Evolutionary conservation across 2,329 filamentous ascomycete genomes (phyloP).

Genomic region (Cyclaneusma minus): DNA sequence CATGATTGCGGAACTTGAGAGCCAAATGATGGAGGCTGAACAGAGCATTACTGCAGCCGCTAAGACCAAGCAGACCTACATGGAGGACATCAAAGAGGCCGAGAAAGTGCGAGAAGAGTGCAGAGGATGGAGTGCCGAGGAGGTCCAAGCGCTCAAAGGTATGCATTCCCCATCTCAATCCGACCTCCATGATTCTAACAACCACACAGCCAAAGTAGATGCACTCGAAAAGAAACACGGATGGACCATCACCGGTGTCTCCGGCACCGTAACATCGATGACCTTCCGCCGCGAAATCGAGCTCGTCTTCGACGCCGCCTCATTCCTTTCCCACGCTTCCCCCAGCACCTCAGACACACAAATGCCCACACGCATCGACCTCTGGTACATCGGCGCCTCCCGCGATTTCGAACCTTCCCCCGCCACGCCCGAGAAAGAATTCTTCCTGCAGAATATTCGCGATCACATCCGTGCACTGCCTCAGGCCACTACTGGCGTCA

Average conservation of each 20-base stretch:
- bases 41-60: conserved; percentile 43
- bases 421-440: conserved; percentile 51
- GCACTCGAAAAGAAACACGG: conserved; percentile 49
- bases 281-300: conserved; percentile 58
- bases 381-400: conserved; percentile 52
- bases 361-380: conserved; percentile 37
- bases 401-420: conserved; percentile 36
- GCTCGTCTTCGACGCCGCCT: conserved; percentile 51
- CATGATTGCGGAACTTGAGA: conserved; percentile 49
- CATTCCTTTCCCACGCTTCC: conserved; percentile 31
- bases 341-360: conserved; percentile 4
- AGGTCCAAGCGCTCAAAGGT: conserved; percentile 71
- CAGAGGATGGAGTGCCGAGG: conserved; percentile 72
- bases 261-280: conserved; percentile 52
- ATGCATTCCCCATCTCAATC: conserved; percentile 15
- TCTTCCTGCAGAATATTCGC: conserved; percentile 59
- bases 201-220: conserved; percentile 42
- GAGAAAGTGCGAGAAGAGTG: conserved; percentile 77
- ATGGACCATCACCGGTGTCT: conserved; percentile 56
- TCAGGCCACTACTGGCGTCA: conserved; percentile 39
- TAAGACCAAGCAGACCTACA: conserved; percentile 51
- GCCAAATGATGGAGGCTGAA: conserved; percentile 53
- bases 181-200: conserved; percentile 27
- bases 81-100: conserved; percentile 64
- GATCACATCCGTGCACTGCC: conserved; percentile 48